These are phyloP conservation scores for Pterula multifida DNA, from an alignment of 1,284 basidiomycete genomes.

Conservation along the genomic window DNA sequence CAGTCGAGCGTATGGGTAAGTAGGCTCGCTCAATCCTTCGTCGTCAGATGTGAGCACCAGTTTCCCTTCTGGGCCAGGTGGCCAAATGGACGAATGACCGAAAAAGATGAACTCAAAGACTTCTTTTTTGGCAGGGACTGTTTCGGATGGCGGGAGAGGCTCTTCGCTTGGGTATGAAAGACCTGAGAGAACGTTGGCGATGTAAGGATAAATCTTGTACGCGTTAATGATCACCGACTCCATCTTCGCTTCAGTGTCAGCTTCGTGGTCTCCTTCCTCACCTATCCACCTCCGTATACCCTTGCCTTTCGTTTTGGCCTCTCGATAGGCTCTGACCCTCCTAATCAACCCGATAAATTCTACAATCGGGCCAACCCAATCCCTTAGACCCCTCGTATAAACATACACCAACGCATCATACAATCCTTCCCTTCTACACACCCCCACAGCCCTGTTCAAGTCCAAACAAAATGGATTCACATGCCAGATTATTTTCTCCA, in stretches of 20 bases:
- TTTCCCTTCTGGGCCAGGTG: conserved; percentile 55
- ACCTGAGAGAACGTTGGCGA: conserved; percentile 81
- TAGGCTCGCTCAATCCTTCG: conserved; percentile 60
- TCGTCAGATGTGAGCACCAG: conserved; percentile 64
- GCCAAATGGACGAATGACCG: conserved; percentile 74
- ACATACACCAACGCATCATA: conserved; percentile 95
- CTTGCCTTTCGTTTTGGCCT: conserved; percentile 18
- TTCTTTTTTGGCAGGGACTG: conserved; percentile 52
- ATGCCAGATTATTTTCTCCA: conserved; percentile 91
- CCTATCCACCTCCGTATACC: conserved; percentile 8
- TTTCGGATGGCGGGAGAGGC: conserved; percentile 52
- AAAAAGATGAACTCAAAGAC: conserved; percentile 79
- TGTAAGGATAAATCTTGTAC: conserved; percentile 89
- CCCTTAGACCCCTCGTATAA: conserved; percentile 78
- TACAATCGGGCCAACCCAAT: conserved; percentile 85
- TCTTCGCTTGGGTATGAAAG: conserved; percentile 81
- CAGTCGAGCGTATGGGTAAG: conserved; percentile 83
- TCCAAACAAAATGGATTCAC: conserved; percentile 88
- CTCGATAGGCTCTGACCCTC: conserved; percentile 44
- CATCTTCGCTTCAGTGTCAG: conserved; percentile 28
- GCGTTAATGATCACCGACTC: conserved; percentile 64
- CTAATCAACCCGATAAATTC: conserved; percentile 73
- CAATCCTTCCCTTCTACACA: conserved; percentile 75
- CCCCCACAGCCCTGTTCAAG: conserved; percentile 81
- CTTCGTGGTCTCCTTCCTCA: conserved; percentile 16